These are phyloP conservation scores for Drechslera avenae DNA, from an alignment of 2,329 filamentous ascomycete genomes.

Conservation along the genomic window DNA sequence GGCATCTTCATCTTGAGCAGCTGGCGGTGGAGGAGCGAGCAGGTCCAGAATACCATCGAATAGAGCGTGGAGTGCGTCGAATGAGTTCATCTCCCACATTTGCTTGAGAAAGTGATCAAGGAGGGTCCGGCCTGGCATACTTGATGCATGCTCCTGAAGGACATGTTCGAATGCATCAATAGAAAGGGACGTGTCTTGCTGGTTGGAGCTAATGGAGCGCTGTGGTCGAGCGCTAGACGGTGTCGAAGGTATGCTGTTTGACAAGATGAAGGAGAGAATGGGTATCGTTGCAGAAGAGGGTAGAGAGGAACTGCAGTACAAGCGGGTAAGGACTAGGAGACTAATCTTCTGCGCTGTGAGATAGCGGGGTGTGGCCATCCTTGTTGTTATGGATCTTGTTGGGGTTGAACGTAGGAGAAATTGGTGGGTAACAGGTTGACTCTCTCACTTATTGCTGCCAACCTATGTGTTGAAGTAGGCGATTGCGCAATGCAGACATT, in stretches of 20 bases:
- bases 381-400: constrained; percentile 6
- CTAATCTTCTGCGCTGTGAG: constrained; percentile 89
- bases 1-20: constrained; percentile 27
- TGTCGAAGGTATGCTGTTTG: constrained; percentile 61
- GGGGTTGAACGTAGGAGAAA: constrained; percentile 3
- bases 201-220: constrained; percentile 36
- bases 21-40: constrained; percentile 56
- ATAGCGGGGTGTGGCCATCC: constrained; percentile 71
- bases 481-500: background rate
- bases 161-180: constrained; percentile 54
- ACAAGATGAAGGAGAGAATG: constrained; percentile 78
- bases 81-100: constrained; percentile 82
- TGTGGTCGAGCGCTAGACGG: constrained; percentile 28
- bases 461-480: background rate
- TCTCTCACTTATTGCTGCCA: constrained; percentile 2
- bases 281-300: constrained; percentile 73
- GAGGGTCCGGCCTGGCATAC: constrained; percentile 75
- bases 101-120: constrained; percentile 84
- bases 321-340: constrained; percentile 76
- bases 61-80: constrained; percentile 79
- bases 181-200: constrained; percentile 40
- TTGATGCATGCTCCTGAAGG: constrained; percentile 53
- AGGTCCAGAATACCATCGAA: constrained; percentile 66
- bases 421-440: background rate
- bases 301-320: constrained; percentile 76